Evolutionary conservation across 306 rosid species (phyloP).

Genomic region (Pyrus bretschneideri): DNA sequence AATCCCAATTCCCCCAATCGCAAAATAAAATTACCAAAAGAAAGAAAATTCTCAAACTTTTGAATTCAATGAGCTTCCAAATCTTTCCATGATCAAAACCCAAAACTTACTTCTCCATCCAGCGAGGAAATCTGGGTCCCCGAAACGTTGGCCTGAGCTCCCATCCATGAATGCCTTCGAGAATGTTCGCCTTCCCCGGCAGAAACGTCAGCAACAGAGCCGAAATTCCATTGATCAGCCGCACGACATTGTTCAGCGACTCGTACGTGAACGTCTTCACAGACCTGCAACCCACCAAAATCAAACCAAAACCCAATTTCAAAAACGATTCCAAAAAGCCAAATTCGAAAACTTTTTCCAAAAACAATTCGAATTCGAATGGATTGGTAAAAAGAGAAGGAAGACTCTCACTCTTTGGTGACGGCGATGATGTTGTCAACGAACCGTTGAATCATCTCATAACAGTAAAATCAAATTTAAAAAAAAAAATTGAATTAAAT

Average conservation of each 20-base stretch:
- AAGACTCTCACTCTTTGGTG: slow-evolving; percentile 63
- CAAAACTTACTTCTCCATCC: slow-evolving; percentile 88
- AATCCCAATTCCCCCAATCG: not conserved
- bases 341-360: not conserved
- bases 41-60: not conserved
- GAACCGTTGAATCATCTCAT: slow-evolving; percentile 50
- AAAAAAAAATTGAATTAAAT: not conserved
- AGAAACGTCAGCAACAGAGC: slow-evolving; percentile 63
- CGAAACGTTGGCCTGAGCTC: slow-evolving; percentile 89
- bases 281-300: slow-evolving; percentile 50
- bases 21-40: not conserved
- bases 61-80: not conserved
- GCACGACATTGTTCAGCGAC: slow-evolving; percentile 62
- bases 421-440: slow-evolving; percentile 66
- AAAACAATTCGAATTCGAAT: not conserved
- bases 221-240: slow-evolving; percentile 88
- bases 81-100: not conserved
- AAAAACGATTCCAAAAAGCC: not conserved
- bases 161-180: slow-evolving; percentile 97
- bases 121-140: slow-evolving; percentile 93
- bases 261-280: slow-evolving; percentile 84
- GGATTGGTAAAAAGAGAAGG: not conserved
- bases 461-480: not conserved
- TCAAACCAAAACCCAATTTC: not conserved
- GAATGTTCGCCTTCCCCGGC: slow-evolving; percentile 76